Percentiles rank a stretch among this genome's conserved stretches.
phyloP scores from a whole-genome alignment of 75 land plant genomes.

The Chamaecyparis obtusa region DNA sequence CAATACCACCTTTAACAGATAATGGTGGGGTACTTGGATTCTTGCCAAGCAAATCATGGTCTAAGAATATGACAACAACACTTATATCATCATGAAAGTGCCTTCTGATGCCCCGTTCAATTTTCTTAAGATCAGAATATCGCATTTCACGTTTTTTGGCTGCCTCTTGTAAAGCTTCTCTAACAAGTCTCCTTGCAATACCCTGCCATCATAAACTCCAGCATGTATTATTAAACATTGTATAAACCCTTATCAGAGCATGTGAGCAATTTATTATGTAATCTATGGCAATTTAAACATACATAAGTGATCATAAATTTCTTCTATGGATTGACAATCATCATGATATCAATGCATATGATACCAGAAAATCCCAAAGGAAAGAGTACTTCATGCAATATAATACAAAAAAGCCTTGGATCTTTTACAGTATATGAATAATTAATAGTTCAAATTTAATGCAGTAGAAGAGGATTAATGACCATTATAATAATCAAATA shows the following conservation, averaged over 20 bases:
- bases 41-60: slow-evolving; percentile 49
- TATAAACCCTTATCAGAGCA: not conserved
- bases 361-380: not conserved
- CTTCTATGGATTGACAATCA: not conserved
- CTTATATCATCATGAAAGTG: slow-evolving; percentile 76
- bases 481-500: not conserved
- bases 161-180: slow-evolving; percentile 47
- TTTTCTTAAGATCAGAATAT: slow-evolving; percentile 51
- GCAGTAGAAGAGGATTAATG: not conserved
- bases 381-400: not conserved
- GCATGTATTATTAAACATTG: not conserved
- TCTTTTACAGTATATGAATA: not conserved
- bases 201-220: slow-evolving; percentile 36
- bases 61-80: slow-evolving; percentile 66
- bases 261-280: not conserved
- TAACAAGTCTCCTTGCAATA: slow-evolving; percentile 64
- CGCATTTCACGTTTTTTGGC: slow-evolving; percentile 51
- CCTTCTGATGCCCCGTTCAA: slow-evolving; percentile 50
- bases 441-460: not conserved
- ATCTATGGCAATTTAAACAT: too few relatives aligned
- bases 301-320: too few relatives aligned
- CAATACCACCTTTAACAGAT: slow-evolving; percentile 47
- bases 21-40: slow-evolving; percentile 24
- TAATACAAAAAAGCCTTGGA: not conserved
- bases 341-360: not conserved